Evolutionary conservation across 1,284 basidiomycete genomes (phyloP).

Genomic region (Ceratobasidium sp.): DNA sequence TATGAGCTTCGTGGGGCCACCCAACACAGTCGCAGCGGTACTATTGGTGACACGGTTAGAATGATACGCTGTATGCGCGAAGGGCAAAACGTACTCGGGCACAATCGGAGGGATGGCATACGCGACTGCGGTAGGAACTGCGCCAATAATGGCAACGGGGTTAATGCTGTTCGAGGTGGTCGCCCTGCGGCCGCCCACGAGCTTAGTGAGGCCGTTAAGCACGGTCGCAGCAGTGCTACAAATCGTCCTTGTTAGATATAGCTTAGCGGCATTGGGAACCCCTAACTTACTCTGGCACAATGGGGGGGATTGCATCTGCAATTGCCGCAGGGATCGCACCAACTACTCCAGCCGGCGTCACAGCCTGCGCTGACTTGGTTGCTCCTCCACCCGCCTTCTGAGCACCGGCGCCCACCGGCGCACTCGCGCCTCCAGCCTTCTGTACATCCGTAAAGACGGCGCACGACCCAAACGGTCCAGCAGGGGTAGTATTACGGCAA

Average conservation of each 20-base stretch:
- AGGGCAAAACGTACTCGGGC: neutral
- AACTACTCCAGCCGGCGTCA: neutral
- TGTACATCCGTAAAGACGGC: slow-evolving; percentile 17
- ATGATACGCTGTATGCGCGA: too few relatives aligned
- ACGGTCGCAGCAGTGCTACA: slow-evolving; percentile 8
- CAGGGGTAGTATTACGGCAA: slow-evolving; percentile 43
- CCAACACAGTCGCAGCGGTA: neutral
- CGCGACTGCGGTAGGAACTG: neutral
- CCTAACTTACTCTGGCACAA: neutral
- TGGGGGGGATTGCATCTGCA: neutral
- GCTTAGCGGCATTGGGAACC: neutral
- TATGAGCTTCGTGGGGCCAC: neutral
- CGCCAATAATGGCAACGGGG: neutral
- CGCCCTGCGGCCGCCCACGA: neutral
- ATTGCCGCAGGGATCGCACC: slow-evolving; percentile 10
- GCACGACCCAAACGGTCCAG: slow-evolving; percentile 43
- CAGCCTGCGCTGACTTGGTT: neutral
- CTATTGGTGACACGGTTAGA: neutral
- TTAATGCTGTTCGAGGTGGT: neutral
- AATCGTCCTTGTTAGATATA: neutral
- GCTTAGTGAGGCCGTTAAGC: neutral
- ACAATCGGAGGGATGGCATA: slow-evolving; percentile 2
- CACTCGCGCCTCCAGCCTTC: neutral
- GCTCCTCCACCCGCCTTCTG: neutral
- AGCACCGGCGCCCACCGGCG: neutral